These are phyloP conservation scores for Fusarium tuaranense DNA, from an alignment of 2,329 filamentous ascomycete species.

Conservation along the genomic window DNA sequence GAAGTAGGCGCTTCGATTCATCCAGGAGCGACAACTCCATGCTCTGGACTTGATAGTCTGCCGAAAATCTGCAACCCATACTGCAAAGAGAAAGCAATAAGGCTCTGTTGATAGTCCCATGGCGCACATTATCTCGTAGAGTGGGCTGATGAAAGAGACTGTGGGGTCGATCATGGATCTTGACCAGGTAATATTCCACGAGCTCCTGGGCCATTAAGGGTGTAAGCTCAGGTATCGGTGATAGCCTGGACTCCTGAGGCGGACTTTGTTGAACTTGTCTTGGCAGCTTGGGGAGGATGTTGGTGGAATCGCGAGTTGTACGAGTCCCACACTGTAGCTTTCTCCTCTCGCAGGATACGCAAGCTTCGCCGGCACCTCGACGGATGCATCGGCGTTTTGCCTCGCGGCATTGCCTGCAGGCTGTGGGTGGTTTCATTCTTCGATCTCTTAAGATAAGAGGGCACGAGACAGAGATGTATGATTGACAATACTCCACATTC, in stretches of 20 bases:
- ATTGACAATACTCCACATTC: not conserved
- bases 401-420: conserved; percentile 23
- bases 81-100: conserved; percentile 18
- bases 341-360: conserved; percentile 4
- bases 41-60: not conserved
- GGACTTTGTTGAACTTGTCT: not conserved
- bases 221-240: not conserved
- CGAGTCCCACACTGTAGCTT: not conserved
- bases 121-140: not conserved
- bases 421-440: conserved; percentile 20
- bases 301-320: not conserved
- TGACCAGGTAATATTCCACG: conserved; percentile 22
- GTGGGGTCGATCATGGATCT: conserved; percentile 23
- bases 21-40: not conserved
- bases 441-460: not conserved
- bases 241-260: not conserved
- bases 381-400: conserved; percentile 26
- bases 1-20: conserved; percentile 14
- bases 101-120: conserved; percentile 3
- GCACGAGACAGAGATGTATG: not conserved
- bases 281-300: not conserved
- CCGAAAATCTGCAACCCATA: conserved; percentile 18
- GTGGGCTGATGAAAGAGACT: conserved; percentile 26
- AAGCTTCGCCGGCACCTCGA: conserved; percentile 4
- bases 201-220: not conserved